phyloP scores from a whole-genome alignment of 768 basidiomycete species.

The Russula lepida region DNA sequence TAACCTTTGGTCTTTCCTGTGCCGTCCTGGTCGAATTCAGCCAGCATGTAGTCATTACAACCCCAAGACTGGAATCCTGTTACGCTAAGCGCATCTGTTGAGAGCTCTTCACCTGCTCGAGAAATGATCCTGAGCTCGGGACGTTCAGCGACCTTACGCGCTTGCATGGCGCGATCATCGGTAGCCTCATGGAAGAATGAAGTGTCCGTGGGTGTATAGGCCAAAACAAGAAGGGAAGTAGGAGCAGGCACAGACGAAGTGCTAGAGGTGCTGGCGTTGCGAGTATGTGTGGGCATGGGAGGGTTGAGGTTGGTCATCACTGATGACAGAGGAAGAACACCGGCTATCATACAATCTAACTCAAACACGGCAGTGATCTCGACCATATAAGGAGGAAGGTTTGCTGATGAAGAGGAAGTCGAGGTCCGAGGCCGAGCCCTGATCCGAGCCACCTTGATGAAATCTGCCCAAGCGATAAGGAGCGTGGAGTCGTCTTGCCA shows the following conservation, averaged over 20 bases:
- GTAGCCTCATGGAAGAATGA: slow-evolving; percentile 60
- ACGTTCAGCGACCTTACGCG: slow-evolving; percentile 78
- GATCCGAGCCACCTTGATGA: slow-evolving; percentile 83
- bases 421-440: slow-evolving; percentile 48
- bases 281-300: slow-evolving; percentile 5
- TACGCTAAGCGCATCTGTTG: slow-evolving; percentile 75
- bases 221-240: slow-evolving; percentile 78
- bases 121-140: slow-evolving; percentile 93
- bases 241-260: slow-evolving; percentile 30
- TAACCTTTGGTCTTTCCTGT: slow-evolving; percentile 44
- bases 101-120: slow-evolving; percentile 78
- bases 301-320: slow-evolving; percentile 21
- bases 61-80: slow-evolving; percentile 74
- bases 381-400: slow-evolving; percentile 54
- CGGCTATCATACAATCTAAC: slow-evolving; percentile 92
- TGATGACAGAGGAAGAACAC: slow-evolving; percentile 71
- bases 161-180: slow-evolving; percentile 62
- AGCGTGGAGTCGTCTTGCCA: slow-evolving; percentile 93
- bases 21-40: slow-evolving; percentile 34
- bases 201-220: slow-evolving; percentile 75
- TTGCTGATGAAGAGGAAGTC: slow-evolving; percentile 36
- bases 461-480: slow-evolving; percentile 89
- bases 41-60: slow-evolving; percentile 85
- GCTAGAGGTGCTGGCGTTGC: slow-evolving; percentile 22
- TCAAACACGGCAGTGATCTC: slow-evolving; percentile 91